Conservation (phyloP, 2,329 filamentous ascomycete genomes). For the Sporothrix mexicana region DNA sequence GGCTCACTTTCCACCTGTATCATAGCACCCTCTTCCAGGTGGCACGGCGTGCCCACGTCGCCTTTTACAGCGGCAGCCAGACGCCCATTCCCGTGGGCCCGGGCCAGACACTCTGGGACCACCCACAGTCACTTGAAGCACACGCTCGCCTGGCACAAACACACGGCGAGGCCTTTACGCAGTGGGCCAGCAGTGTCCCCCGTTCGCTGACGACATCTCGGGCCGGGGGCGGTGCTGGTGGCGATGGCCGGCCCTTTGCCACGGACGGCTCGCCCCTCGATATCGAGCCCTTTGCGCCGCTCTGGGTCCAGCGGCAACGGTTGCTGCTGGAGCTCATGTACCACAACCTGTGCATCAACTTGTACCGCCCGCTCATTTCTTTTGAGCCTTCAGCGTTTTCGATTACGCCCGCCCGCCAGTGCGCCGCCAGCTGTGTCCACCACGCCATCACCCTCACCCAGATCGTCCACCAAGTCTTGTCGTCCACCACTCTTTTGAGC, state of each 20-base stretch:
- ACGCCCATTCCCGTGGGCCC: not conserved
- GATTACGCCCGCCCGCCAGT: not conserved
- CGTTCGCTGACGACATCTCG: not conserved
- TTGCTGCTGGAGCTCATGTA: conserved; percentile 22
- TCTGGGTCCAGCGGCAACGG: conserved; percentile 25
- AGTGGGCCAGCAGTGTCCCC: conserved; percentile 8
- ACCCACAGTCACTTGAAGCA: conserved; percentile 12
- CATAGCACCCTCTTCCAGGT: conserved; percentile 21
- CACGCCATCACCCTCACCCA: conserved; percentile 23
- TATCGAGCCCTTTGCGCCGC: conserved; percentile 23
- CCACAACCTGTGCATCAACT: conserved; percentile 26
- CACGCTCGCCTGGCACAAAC: not conserved
- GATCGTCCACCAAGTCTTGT: conserved; percentile 26
- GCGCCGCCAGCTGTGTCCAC: conserved; percentile 12
- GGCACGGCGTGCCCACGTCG: not conserved
- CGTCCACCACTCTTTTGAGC: not conserved
- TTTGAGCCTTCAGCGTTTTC: not conserved
- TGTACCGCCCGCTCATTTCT: conserved; percentile 26
- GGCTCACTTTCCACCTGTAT: conserved; percentile 24
- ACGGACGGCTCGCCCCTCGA: conserved; percentile 21
- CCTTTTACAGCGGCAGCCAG: conserved; percentile 12
- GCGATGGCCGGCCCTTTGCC: not conserved
- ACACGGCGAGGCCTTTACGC: not conserved
- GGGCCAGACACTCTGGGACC: conserved; percentile 6
- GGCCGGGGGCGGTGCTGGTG: not conserved